phyloP scores from a whole-genome alignment of 306 rosid species.

The Sphenostylis stenocarpa region DNA sequence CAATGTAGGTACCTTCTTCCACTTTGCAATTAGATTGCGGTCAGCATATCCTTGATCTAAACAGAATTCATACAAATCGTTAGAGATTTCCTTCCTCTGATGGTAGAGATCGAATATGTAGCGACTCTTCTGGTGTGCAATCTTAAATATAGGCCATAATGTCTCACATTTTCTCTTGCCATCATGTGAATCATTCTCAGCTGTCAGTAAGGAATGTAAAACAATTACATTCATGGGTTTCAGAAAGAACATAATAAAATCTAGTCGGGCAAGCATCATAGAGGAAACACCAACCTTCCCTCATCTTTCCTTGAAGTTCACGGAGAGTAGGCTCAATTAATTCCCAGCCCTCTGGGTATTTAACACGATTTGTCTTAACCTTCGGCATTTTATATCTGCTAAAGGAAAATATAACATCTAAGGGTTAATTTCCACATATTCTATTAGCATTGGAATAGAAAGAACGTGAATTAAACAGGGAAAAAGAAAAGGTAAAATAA shows the following conservation, averaged over 20 bases:
- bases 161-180: conserved; percentile 80
- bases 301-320: conserved; percentile 94
- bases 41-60: conserved; percentile 80
- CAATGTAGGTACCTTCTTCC: conserved; percentile 62
- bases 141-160: conserved; percentile 49
- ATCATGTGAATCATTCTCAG: conserved; percentile 66
- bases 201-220: conserved; percentile 42
- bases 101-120: conserved; percentile 67
- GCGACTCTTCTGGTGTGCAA: too few species aligned
- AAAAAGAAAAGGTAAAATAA: not conserved
- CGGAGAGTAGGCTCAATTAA: conserved; percentile 87
- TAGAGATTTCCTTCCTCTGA: conserved; percentile 69
- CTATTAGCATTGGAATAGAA: not conserved
- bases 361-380: conserved; percentile 87
- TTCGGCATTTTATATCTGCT: conserved; percentile 75
- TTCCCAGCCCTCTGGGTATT: conserved; percentile 95
- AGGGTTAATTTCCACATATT: conserved; percentile 13
- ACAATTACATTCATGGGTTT: conserved; percentile 18
- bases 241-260: not conserved
- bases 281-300: conserved; percentile 64
- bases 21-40: conserved; percentile 65
- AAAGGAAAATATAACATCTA: not conserved
- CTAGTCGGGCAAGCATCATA: not conserved
- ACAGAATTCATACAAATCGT: conserved; percentile 69
- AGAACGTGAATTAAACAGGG: not conserved